Percentiles rank a stretch among this genome's conserved stretches.
Evolutionary conservation across 495 filamentous ascomycete genomes (phyloP).

Genomic region (Penicillium tannophilum): DNA sequence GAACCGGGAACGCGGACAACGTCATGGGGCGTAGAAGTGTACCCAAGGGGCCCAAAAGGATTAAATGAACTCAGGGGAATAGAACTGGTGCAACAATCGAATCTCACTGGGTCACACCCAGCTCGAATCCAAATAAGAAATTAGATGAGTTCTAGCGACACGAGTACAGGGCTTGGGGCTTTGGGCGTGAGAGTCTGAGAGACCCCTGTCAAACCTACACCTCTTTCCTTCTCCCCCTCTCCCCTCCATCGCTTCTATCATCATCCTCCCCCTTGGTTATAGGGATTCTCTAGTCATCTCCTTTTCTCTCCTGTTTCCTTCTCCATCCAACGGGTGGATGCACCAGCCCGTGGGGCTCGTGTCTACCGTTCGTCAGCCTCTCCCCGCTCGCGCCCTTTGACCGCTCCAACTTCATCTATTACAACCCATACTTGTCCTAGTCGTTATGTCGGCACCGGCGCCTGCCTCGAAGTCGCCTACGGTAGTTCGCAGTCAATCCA

Average conservation of each 20-base stretch:
- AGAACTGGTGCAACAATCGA: not conserved
- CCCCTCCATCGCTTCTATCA: constrained; percentile 1
- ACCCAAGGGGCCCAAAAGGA: not conserved
- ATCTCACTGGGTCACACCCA: constrained; percentile 8
- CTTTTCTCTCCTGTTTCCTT: not conserved
- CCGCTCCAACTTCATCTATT: constrained; percentile 22
- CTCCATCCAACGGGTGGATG: not conserved
- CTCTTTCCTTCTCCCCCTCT: constrained; percentile 1
- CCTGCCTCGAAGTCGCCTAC: constrained; percentile 46
- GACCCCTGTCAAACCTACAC: constrained; percentile 7
- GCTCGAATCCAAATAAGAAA: not conserved
- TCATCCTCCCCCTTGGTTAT: constrained; percentile 2
- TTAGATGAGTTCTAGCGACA: not conserved
- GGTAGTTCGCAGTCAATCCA: constrained; percentile 57
- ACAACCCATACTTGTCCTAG: constrained; percentile 4
- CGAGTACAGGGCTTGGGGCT: not conserved
- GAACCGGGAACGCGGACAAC: constrained; percentile 13
- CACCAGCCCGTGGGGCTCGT: constrained; percentile 13
- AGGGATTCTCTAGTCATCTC: not conserved
- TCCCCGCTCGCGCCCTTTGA: constrained; percentile 28
- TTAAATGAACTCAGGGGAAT: not conserved
- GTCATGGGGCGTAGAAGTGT: constrained; percentile 2
- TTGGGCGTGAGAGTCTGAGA: not conserved
- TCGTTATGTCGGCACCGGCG: constrained; percentile 55
- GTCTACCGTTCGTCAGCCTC: constrained; percentile 17